Percentiles rank a stretch among this genome's conserved stretches.
Conservation (phyloP, 2,329 filamentous ascomycete species). For the Nigrospora sphaerica region DNA sequence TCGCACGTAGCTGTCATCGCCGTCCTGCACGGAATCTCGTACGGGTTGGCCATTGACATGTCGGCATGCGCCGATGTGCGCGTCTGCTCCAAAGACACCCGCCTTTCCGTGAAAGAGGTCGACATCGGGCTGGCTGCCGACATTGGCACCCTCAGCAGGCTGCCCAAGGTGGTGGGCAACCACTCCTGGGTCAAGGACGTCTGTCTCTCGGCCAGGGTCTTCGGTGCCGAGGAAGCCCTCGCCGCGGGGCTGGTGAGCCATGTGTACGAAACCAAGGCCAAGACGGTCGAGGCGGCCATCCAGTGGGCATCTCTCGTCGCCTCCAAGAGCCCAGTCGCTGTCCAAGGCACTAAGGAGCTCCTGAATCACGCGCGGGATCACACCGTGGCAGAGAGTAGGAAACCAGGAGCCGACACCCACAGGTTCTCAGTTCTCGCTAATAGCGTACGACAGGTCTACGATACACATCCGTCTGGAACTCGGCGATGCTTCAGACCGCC, state of each 20-base stretch:
- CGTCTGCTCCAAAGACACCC: constrained; percentile 50
- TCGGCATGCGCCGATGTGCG: constrained; percentile 64
- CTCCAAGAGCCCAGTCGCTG: constrained; percentile 69
- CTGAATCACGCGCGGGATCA: constrained; percentile 58
- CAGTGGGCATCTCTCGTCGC: constrained; percentile 48
- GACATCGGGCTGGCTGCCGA: constrained; percentile 77
- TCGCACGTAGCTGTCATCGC: constrained; percentile 62
- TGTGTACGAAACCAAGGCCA: constrained; percentile 43
- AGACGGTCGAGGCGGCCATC: constrained; percentile 18
- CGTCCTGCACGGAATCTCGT: constrained; percentile 70
- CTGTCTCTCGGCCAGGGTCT: constrained; percentile 62
- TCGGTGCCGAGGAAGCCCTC: constrained; percentile 61
- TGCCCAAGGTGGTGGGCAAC: constrained; percentile 67
- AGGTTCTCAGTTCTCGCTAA: constrained; percentile 6
- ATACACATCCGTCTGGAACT: constrained; percentile 87
- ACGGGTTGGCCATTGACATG: constrained; percentile 74
- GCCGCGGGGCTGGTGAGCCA: constrained; percentile 63
- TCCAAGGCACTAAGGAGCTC: constrained; percentile 23
- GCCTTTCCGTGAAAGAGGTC: constrained; percentile 71
- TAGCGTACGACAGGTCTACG: constrained; percentile 47
- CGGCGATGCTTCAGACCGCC: constrained; percentile 69
- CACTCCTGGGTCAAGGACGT: constrained; percentile 77
- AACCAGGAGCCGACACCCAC: not conserved
- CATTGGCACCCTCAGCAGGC: constrained; percentile 65
- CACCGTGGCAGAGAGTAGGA: constrained; percentile 65